These are phyloP conservation scores for Cadophora gregata DNA, from an alignment of 2,329 filamentous ascomycete species.

Conservation along the genomic window DNA sequence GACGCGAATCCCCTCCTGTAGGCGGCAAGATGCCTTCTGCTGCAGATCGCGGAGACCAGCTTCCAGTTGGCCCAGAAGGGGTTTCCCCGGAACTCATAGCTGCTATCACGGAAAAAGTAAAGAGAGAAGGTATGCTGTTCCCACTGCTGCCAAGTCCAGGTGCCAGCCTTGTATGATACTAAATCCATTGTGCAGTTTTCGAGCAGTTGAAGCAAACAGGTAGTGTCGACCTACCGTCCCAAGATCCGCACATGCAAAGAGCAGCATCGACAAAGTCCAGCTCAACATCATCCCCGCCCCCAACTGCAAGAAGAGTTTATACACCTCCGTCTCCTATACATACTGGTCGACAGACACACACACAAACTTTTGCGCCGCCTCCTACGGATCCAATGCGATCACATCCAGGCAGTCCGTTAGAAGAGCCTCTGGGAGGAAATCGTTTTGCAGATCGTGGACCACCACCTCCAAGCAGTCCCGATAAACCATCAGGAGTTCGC, in stretches of 20 bases:
- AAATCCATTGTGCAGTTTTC: conserved; percentile 36
- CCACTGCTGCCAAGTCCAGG: conserved; percentile 42
- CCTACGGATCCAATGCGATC: conserved; percentile 37
- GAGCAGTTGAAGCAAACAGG: conserved; percentile 46
- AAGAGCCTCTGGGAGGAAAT: conserved; percentile 30
- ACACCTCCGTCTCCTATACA: conserved; percentile 60
- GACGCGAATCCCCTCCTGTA: conserved; percentile 32
- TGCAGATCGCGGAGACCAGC: conserved; percentile 27
- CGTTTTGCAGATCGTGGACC: conserved; percentile 38
- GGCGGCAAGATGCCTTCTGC: conserved; percentile 33
- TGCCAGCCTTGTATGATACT: conserved; percentile 29
- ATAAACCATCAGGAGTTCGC: conserved; percentile 41
- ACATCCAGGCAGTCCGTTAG: conserved; percentile 30
- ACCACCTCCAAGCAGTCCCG: conserved; percentile 41
- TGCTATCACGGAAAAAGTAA: conserved; percentile 63
- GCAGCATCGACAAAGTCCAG: conserved; percentile 51
- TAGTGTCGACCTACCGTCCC: conserved; percentile 40
- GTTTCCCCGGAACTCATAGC: conserved; percentile 66
- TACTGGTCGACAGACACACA: conserved; percentile 39
- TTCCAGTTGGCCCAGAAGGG: conserved; percentile 43
- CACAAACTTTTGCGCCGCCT: conserved; percentile 38
- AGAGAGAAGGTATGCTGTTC: conserved; percentile 55
- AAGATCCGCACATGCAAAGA: conserved; percentile 45
- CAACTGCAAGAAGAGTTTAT: conserved; percentile 50
- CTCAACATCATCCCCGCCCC: conserved; percentile 53